phyloP scores from a whole-genome alignment of 345 rosid genomes.

The Ceriops zippeliana region DNA sequence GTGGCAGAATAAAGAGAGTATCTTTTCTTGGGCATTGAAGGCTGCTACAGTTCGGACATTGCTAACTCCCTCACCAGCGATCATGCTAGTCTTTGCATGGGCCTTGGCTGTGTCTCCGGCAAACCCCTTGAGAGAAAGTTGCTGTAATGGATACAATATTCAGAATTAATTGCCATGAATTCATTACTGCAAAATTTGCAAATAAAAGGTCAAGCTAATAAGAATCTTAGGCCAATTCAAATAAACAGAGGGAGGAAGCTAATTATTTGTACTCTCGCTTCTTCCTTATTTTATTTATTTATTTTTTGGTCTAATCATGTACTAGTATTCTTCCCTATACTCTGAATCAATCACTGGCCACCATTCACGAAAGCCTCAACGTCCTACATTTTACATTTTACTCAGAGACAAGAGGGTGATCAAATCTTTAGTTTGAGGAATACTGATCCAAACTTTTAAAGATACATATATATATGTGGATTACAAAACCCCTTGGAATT shows the following conservation, averaged over 20 bases:
- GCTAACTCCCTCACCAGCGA: conserved; percentile 99
- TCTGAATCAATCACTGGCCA: background rate
- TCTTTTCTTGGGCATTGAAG: conserved; percentile 88
- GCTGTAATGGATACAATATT: conserved; percentile 44
- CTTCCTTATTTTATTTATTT: too few relatives aligned
- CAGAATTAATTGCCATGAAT: conserved; percentile 18
- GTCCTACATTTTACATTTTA: background rate
- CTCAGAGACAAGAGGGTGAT: background rate
- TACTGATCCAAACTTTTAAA: background rate
- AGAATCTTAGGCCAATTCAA: too few relatives aligned
- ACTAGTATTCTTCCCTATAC: background rate
- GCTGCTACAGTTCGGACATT: conserved; percentile 98
- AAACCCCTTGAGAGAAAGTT: conserved; percentile 97
- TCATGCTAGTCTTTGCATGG: conserved; percentile 99
- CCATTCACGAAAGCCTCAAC: background rate
- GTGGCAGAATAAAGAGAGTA: conserved; percentile 71
- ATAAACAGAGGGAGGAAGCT: too few relatives aligned
- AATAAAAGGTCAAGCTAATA: background rate
- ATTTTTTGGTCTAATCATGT: background rate
- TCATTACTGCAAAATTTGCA: background rate
- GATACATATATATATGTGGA: too few relatives aligned
- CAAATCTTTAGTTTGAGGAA: background rate
- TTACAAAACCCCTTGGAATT: background rate
- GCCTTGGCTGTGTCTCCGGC: conserved; percentile 99
- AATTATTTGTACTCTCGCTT: too few relatives aligned